phyloP scores from a whole-genome alignment of 1,284 basidiomycete species.

The Tilletiopsis washingtonensis region DNA sequence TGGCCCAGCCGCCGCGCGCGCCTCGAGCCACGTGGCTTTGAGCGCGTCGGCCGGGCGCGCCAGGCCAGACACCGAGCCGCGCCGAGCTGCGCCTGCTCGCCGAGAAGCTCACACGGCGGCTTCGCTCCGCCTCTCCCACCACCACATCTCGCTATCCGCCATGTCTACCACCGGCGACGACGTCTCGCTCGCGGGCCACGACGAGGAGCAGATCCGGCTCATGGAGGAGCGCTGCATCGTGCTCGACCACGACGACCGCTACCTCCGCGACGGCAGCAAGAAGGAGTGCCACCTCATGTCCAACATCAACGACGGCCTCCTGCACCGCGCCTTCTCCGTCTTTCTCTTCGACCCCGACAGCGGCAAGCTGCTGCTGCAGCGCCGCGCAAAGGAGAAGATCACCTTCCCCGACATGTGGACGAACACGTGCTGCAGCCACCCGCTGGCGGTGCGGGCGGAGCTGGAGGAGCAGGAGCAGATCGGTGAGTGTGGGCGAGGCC shows the following conservation, averaged over 20 bases:
- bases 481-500: constrained; percentile 15
- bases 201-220: constrained; percentile 57
- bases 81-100: too few relatives aligned
- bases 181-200: constrained; percentile 38
- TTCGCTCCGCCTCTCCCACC: too few relatives aligned
- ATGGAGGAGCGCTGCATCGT: constrained; percentile 98
- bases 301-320: constrained; percentile 86
- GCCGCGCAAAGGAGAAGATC: constrained; percentile 93
- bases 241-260: constrained; percentile 79
- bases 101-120: too few relatives aligned
- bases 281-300: constrained; percentile 99
- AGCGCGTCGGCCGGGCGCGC: too few relatives aligned
- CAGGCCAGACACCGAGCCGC: too few relatives aligned
- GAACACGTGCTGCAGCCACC: constrained; percentile 98
- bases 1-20: too few relatives aligned
- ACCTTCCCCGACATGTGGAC: constrained; percentile 99
- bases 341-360: constrained; percentile 92
- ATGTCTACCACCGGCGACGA: not conserved
- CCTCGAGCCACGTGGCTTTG: too few relatives aligned
- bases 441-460: constrained; percentile 67
- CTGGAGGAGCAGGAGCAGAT: constrained; percentile 63
- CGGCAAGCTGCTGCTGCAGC: constrained; percentile 90
- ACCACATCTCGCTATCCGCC: too few relatives aligned
- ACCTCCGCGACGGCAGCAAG: constrained; percentile 57
- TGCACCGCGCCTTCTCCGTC: constrained; percentile 95